These are phyloP conservation scores for Lolium perenne DNA, from an alignment of 176 grass and related monocot genomes.

Conservation along the genomic window DNA sequence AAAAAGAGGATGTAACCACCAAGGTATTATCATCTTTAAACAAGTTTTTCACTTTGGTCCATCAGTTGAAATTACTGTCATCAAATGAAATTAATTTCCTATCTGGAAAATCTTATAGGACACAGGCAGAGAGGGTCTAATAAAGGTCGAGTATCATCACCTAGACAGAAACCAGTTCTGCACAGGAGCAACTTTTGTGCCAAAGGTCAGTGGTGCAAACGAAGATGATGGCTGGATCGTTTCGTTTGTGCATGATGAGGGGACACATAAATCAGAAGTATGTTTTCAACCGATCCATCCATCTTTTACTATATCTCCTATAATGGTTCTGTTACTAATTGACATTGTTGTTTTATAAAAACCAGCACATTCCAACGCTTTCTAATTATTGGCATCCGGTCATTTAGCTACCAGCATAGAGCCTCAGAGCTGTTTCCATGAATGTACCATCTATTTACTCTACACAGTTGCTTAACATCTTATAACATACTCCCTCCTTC, in stretches of 20 bases:
- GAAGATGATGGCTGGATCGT: constrained; percentile 50
- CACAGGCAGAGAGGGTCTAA: background rate
- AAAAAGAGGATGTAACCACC: background rate
- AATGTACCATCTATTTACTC: background rate
- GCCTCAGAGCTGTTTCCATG: background rate
- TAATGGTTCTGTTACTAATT: background rate
- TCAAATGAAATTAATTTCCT: background rate
- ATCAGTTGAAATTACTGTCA: background rate
- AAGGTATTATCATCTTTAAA: background rate
- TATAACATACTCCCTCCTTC: background rate
- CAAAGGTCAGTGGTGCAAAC: background rate
- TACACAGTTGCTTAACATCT: background rate
- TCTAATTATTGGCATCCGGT: background rate
- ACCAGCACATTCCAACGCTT: background rate
- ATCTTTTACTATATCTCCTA: background rate
- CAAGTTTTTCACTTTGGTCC: background rate
- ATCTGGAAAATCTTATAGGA: background rate
- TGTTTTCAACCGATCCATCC: background rate
- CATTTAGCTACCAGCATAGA: background rate
- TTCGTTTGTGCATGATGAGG: constrained; percentile 43
- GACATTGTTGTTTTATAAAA: background rate
- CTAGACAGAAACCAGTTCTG: constrained; percentile 45
- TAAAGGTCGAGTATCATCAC: constrained; percentile 28
- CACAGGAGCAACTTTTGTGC: constrained; percentile 47
- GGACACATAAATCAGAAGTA: constrained; percentile 20